phyloP scores from a whole-genome alignment of 2,329 filamentous ascomycete genomes.

The Fusarium sp. region DNA sequence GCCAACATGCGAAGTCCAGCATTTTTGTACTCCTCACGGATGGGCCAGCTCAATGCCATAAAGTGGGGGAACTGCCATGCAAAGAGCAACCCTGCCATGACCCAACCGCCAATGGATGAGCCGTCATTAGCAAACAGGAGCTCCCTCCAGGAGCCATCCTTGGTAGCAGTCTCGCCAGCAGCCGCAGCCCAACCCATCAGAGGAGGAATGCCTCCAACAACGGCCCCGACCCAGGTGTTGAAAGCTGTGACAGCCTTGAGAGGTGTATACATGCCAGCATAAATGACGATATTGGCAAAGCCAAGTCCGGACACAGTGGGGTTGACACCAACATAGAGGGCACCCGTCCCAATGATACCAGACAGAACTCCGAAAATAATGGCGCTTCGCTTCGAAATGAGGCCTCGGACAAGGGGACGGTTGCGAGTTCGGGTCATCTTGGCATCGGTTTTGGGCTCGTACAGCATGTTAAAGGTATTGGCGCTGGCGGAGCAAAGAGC shows the following conservation, averaged over 20 bases:
- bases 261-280: conserved; percentile 93
- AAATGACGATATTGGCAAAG: conserved; percentile 85
- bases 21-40: conserved; percentile 87
- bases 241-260: conserved; percentile 87
- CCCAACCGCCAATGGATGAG: conserved; percentile 83
- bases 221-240: conserved; percentile 95
- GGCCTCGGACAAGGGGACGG: conserved; percentile 84
- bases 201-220: conserved; percentile 93
- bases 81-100: conserved; percentile 85
- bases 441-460: conserved; percentile 90
- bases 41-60: conserved; percentile 90
- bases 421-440: conserved; percentile 95
- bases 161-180: conserved; percentile 85
- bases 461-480: conserved; percentile 97
- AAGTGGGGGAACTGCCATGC: conserved; percentile 99
- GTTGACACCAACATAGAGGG: conserved; percentile 91
- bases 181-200: conserved; percentile 99
- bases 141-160: conserved; percentile 80
- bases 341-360: conserved; percentile 75
- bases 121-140: conserved; percentile 75
- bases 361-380: conserved; percentile 82
- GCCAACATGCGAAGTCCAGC: conserved; percentile 79
- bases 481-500: conserved; percentile 90
- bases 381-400: conserved; percentile 79
- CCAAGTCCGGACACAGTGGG: conserved; percentile 91